Conservation (phyloP, 2,329 filamentous ascomycete species). For the Aspergillaceae sp. region DNA sequence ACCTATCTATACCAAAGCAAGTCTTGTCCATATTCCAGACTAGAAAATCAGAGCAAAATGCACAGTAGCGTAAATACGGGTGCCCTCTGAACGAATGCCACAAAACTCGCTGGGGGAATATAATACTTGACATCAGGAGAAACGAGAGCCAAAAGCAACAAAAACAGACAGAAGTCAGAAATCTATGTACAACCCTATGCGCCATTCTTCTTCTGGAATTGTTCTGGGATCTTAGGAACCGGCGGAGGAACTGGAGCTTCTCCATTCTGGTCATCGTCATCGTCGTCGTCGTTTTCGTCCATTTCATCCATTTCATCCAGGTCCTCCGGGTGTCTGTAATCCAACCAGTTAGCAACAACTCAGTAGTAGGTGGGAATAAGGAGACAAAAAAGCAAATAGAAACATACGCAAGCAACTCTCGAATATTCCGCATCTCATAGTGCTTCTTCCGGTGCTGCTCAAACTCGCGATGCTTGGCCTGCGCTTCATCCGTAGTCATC, state of each 20-base stretch:
- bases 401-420: slow-evolving; percentile 67
- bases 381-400: slow-evolving; percentile 60
- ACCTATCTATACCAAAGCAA: too few relatives aligned
- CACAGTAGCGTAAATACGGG: too few relatives aligned
- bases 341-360: slow-evolving; percentile 5
- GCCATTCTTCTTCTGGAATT: slow-evolving; percentile 14
- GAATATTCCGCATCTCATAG: slow-evolving; percentile 97
- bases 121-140: not conserved
- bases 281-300: slow-evolving; percentile 41
- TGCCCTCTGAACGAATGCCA: too few relatives aligned
- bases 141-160: not conserved
- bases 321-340: slow-evolving; percentile 52
- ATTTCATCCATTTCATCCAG: slow-evolving; percentile 55
- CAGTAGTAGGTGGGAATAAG: not conserved
- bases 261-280: slow-evolving; percentile 3
- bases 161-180: not conserved
- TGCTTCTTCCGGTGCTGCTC: slow-evolving; percentile 89
- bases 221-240: slow-evolving; percentile 26
- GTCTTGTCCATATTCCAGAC: too few relatives aligned
- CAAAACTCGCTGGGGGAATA: slow-evolving; percentile 15
- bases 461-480: slow-evolving; percentile 85
- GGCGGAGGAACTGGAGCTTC: slow-evolving; percentile 15
- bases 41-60: too few relatives aligned
- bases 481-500: slow-evolving; percentile 62
- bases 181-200: slow-evolving; percentile 7